Percentiles rank a stretch among this genome's conserved stretches.
Evolutionary conservation across 2,329 filamentous ascomycete species (phyloP).

Genomic region (Cladosporium austrohemisphaericum): DNA sequence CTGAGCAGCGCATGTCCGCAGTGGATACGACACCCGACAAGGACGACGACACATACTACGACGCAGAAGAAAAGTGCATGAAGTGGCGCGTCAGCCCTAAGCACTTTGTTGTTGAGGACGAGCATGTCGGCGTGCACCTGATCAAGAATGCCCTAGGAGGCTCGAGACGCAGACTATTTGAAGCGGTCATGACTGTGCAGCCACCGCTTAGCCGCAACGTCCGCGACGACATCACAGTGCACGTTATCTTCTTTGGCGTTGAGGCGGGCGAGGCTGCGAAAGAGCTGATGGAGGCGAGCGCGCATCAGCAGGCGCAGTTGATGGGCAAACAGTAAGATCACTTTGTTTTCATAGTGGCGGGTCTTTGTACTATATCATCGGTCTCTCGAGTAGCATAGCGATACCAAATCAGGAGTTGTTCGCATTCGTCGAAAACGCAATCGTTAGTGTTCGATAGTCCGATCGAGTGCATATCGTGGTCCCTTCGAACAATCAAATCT

Average conservation of each 20-base stretch:
- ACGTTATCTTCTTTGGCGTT: slow-evolving; percentile 53
- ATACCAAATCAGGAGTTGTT: too few species aligned
- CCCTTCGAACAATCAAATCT: too few species aligned
- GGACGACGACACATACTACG: slow-evolving; percentile 35
- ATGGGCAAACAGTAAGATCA: background rate
- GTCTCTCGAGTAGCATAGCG: too few species aligned
- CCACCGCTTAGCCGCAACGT: slow-evolving; percentile 36
- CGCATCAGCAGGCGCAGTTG: background rate
- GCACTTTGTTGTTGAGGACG: slow-evolving; percentile 49
- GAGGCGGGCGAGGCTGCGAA: slow-evolving; percentile 8
- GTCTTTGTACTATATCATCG: too few species aligned
- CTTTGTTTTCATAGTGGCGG: too few species aligned
- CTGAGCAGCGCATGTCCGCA: background rate
- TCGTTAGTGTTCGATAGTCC: too few species aligned
- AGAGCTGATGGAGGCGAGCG: slow-evolving; percentile 5
- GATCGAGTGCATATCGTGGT: too few species aligned
- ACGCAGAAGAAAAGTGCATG: slow-evolving; percentile 35
- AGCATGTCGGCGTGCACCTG: slow-evolving; percentile 52
- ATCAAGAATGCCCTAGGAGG: slow-evolving; percentile 53
- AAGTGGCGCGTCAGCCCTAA: slow-evolving; percentile 41
- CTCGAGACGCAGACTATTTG: slow-evolving; percentile 38
- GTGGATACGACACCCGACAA: slow-evolving; percentile 19
- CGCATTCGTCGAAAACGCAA: too few species aligned
- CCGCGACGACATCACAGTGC: slow-evolving; percentile 51
- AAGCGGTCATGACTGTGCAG: slow-evolving; percentile 36